Evolutionary conservation across 495 filamentous ascomycete species (phyloP).

Genomic region (Polyplosphaeria fusca): DNA sequence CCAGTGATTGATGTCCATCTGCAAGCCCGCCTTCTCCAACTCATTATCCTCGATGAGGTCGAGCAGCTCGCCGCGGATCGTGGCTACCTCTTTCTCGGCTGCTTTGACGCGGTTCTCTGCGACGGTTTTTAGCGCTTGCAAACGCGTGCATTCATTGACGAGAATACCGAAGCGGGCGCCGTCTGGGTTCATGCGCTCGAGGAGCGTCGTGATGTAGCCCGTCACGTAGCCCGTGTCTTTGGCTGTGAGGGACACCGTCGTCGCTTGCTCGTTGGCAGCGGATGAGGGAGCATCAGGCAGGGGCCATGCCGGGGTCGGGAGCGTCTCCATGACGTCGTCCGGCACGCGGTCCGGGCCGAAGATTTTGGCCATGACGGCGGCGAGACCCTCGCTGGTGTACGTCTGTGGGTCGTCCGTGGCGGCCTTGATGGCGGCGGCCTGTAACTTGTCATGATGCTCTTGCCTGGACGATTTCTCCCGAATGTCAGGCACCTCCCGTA

Average conservation of each 20-base stretch:
- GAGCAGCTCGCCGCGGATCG: neutral
- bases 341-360: neutral
- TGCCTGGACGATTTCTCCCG: neutral
- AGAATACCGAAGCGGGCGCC: too few relatives aligned
- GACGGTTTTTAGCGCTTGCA: too few relatives aligned
- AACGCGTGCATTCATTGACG: too few relatives aligned
- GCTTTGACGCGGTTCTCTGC: neutral
- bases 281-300: neutral
- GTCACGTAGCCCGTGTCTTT: conserved; percentile 9
- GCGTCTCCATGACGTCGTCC: neutral
- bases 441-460: too few relatives aligned
- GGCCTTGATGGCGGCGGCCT: neutral
- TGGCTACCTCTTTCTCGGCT: too few relatives aligned
- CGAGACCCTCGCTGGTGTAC: conserved; percentile 5
- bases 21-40: neutral
- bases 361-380: neutral
- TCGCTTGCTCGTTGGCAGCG: neutral
- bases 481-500: neutral
- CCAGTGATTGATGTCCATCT: neutral
- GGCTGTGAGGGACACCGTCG: neutral
- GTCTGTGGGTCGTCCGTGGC: conserved; percentile 3
- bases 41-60: neutral
- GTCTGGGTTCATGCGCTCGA: too few relatives aligned
- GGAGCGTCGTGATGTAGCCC: conserved; percentile 8
- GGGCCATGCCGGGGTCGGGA: neutral